phyloP scores from a whole-genome alignment of 2,329 filamentous ascomycete species.

The Beauveria varroae region DNA sequence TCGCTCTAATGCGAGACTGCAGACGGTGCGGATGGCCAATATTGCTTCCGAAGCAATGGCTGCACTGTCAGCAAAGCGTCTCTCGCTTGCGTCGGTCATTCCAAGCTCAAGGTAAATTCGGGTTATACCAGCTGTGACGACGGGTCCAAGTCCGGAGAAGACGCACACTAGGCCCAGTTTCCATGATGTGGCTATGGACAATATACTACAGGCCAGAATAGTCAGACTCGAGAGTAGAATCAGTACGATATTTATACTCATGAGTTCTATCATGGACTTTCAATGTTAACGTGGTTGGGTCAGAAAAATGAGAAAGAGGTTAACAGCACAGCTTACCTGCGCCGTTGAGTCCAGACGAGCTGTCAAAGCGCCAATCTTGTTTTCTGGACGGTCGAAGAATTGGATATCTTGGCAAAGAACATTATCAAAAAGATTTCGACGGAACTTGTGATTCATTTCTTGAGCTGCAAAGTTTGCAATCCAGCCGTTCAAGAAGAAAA shows the following conservation, averaged over 20 bases:
- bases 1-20: slow-evolving; percentile 30
- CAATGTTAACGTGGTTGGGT: slow-evolving; percentile 22
- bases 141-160: slow-evolving; percentile 33
- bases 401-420: slow-evolving; percentile 33
- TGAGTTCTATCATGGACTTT: slow-evolving; percentile 37
- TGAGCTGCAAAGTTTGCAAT: slow-evolving; percentile 27
- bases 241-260: slow-evolving; percentile 34
- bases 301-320: too few relatives aligned
- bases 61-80: slow-evolving; percentile 32
- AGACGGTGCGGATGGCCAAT: slow-evolving; percentile 36
- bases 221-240: slow-evolving; percentile 33
- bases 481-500: slow-evolving; percentile 34
- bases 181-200: slow-evolving; percentile 36
- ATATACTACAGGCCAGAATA: slow-evolving; percentile 28
- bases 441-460: slow-evolving; percentile 19
- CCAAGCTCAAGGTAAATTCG: slow-evolving; percentile 35
- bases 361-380: slow-evolving; percentile 26
- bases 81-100: slow-evolving; percentile 29
- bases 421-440: slow-evolving; percentile 21
- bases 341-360: too few relatives aligned
- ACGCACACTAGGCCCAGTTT: slow-evolving; percentile 36
- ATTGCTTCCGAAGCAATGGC: slow-evolving; percentile 38
- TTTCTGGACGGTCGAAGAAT: slow-evolving; percentile 27
- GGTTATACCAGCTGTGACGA: slow-evolving; percentile 32
- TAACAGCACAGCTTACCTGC: too few relatives aligned